Conservation (phyloP, 129 eudicot species). For the Deinandra increscens region DNA sequence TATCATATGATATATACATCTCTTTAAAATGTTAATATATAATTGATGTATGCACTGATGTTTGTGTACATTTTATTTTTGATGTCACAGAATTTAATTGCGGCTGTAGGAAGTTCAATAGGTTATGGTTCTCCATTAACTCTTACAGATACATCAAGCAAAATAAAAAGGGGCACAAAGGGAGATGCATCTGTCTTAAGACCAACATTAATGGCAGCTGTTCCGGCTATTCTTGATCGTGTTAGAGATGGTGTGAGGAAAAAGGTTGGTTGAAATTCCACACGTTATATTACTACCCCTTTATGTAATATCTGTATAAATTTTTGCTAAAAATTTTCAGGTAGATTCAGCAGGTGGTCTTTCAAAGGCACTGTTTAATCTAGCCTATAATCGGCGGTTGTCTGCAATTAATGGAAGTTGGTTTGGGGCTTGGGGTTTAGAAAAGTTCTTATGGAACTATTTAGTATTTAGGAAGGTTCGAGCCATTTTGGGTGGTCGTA, state of each 20-base stretch:
- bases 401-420: conserved; percentile 92
- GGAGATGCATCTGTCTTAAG: conserved; percentile 82
- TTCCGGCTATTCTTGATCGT: conserved; percentile 97
- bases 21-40: conserved; percentile 5
- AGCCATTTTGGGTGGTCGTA: conserved; percentile 94
- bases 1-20: neutral
- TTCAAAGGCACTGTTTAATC: conserved; percentile 67
- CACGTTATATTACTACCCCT: neutral
- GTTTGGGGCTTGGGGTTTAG: conserved; percentile 95
- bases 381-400: conserved; percentile 74
- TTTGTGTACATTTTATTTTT: neutral
- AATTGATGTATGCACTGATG: neutral
- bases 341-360: conserved; percentile 88
- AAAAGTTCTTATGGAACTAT: conserved; percentile 75
- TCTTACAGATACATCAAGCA: conserved; percentile 89
- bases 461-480: conserved; percentile 71
- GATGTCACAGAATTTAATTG: conserved; percentile 56
- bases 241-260: conserved; percentile 95
- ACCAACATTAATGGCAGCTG: conserved; percentile 90
- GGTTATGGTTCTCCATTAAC: conserved; percentile 96
- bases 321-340: conserved; percentile 42
- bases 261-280: conserved; percentile 49
- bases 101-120: conserved; percentile 75
- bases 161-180: conserved; percentile 83
- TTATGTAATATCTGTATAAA: conserved; percentile 8